Conservation (phyloP, 2,329 filamentous ascomycete species). For the Calcarisporium arbuscula region DNA sequence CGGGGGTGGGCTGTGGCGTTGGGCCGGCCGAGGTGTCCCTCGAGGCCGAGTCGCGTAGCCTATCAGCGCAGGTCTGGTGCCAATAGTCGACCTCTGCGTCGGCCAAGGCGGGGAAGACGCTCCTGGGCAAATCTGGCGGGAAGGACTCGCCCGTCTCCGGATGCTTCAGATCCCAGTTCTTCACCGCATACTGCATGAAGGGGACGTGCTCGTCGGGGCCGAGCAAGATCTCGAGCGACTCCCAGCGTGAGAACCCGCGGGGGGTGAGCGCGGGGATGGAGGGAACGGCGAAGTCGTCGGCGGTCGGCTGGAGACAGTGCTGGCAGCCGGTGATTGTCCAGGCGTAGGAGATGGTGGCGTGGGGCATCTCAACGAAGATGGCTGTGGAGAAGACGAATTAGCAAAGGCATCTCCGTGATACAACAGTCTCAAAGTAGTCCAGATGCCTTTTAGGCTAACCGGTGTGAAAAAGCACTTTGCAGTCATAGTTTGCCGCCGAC, state of each 20-base stretch:
- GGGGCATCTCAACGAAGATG: slow-evolving; percentile 71
- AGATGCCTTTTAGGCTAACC: too few species aligned
- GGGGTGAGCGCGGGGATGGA: slow-evolving; percentile 76
- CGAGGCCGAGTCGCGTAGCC: slow-evolving; percentile 32
- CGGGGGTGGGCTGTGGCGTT: slow-evolving; percentile 10
- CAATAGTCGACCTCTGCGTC: slow-evolving; percentile 79
- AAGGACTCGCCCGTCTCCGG: slow-evolving; percentile 67
- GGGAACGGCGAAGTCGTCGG: slow-evolving; percentile 66
- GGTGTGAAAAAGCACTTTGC: too few species aligned
- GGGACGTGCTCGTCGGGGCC: slow-evolving; percentile 82
- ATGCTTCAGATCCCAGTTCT: slow-evolving; percentile 68
- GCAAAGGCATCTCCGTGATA: too few species aligned
- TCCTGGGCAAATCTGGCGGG: slow-evolving; percentile 48
- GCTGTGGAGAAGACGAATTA: slow-evolving; percentile 28
- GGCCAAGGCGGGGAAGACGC: slow-evolving; percentile 63
- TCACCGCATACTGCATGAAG: slow-evolving; percentile 75
- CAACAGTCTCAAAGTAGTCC: too few species aligned
- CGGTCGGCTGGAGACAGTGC: slow-evolving; percentile 73
- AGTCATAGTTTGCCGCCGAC: too few species aligned
- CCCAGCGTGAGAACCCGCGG: slow-evolving; percentile 86
- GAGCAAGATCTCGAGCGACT: slow-evolving; percentile 82
- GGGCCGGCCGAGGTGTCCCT: neutral
- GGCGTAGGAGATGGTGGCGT: slow-evolving; percentile 77
- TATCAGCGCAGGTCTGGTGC: slow-evolving; percentile 72
- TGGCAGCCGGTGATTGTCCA: slow-evolving; percentile 89